Percentiles rank a stretch among this genome's conserved stretches.
Conservation (phyloP, 2,329 filamentous ascomycete species). For the Penicillium griseofulvum region DNA sequence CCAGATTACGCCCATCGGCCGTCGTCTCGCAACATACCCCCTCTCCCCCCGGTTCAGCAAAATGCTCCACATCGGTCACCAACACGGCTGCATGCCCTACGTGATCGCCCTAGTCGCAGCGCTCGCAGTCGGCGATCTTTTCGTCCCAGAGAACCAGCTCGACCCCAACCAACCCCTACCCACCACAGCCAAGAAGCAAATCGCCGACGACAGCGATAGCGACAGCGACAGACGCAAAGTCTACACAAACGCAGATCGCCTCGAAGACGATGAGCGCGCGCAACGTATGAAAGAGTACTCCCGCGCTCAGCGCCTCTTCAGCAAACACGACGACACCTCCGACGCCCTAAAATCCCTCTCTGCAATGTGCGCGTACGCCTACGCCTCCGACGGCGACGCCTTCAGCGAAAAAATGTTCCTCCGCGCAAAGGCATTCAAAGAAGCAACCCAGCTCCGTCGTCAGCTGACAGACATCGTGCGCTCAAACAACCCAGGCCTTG, state of each 20-base stretch:
- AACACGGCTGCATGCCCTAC: slow-evolving; percentile 78
- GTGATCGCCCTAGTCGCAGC: slow-evolving; percentile 86
- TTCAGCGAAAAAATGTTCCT: slow-evolving; percentile 86
- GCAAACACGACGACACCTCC: slow-evolving; percentile 74
- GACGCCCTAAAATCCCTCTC: slow-evolving; percentile 90
- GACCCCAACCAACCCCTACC: slow-evolving; percentile 48
- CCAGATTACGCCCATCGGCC: slow-evolving; percentile 74
- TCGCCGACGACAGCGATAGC: slow-evolving; percentile 41
- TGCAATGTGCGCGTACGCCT: slow-evolving; percentile 81
- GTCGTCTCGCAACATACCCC: slow-evolving; percentile 82
- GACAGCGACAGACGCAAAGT: slow-evolving; percentile 42
- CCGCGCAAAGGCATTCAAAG: slow-evolving; percentile 79
- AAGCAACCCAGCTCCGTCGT: slow-evolving; percentile 75
- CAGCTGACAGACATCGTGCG: slow-evolving; percentile 82
- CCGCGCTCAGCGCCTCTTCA: slow-evolving; percentile 73
- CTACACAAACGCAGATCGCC: slow-evolving; percentile 63
- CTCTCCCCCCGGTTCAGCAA: slow-evolving; percentile 86
- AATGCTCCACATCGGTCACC: slow-evolving; percentile 83
- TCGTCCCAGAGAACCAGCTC: slow-evolving; percentile 76
- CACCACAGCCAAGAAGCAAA: slow-evolving; percentile 29
- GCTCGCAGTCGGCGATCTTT: slow-evolving; percentile 83
- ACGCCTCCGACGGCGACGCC: slow-evolving; percentile 61
- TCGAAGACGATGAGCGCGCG: slow-evolving; percentile 68
- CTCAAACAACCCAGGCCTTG: slow-evolving; percentile 61
- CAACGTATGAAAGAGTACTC: slow-evolving; percentile 64